A percentile compares a stretch with the other conserved stretches of the same genome.
phyloP scores from a whole-genome alignment of 371 early-diverging fungal species.

The Mortierella sp. region DNA sequence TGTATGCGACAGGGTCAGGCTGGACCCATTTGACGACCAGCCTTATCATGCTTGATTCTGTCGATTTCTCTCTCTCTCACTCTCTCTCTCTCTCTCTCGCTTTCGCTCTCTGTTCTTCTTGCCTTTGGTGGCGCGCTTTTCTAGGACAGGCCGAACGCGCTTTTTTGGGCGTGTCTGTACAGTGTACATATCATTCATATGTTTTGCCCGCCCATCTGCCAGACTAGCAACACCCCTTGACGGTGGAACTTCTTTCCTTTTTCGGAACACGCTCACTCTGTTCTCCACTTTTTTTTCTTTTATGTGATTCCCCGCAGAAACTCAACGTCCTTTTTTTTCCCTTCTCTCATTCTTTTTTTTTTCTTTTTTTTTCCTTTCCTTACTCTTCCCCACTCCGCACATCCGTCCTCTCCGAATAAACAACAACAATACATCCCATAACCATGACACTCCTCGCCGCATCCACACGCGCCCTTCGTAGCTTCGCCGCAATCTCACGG shows the following conservation, averaged over 20 bases:
- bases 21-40: not conserved
- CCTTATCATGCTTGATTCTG: too few species aligned
- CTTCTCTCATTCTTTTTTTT: not conserved
- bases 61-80: too few species aligned
- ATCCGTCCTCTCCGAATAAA: not conserved
- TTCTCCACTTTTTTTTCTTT: not conserved
- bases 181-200: not conserved
- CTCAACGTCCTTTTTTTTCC: not conserved
- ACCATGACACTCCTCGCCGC: conserved; percentile 7
- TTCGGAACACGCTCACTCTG: not conserved
- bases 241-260: not conserved
- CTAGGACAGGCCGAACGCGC: too few species aligned
- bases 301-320: not conserved
- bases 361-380: not conserved
- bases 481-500: not conserved
- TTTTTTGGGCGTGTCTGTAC: not conserved
- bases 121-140: too few species aligned
- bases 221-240: not conserved
- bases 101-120: too few species aligned
- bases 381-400: not conserved
- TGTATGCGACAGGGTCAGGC: not conserved
- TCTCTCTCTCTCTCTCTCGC: too few species aligned
- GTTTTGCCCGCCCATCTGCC: too few species aligned
- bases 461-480: conserved; percentile 6
- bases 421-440: too few species aligned